These are phyloP conservation scores for Stevia rebaudiana DNA, from an alignment of 140 eudicot species.

Conservation along the genomic window DNA sequence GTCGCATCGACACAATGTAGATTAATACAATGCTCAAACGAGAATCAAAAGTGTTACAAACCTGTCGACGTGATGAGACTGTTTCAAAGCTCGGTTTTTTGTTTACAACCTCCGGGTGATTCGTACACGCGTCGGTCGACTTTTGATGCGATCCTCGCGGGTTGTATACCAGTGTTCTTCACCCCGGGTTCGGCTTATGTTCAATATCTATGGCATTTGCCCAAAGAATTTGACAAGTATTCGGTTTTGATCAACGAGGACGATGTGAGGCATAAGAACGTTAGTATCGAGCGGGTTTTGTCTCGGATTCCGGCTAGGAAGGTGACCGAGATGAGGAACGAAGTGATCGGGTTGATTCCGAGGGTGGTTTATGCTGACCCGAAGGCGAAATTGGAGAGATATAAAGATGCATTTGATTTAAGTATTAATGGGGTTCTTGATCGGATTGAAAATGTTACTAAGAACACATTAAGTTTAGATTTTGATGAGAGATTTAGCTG, in stretches of 20 bases:
- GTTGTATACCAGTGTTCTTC: constrained; percentile 89
- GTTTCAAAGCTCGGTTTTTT: constrained; percentile 54
- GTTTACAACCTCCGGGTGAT: constrained; percentile 87
- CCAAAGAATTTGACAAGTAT: constrained; percentile 44
- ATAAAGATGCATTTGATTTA: constrained; percentile 76
- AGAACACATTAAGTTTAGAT: constrained; percentile 30
- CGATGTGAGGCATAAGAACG: constrained; percentile 44
- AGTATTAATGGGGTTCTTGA: constrained; percentile 51
- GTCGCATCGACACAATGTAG: constrained; percentile 30
- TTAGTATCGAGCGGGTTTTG: constrained; percentile 44
- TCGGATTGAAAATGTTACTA: constrained; percentile 35
- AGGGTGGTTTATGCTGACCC: constrained; percentile 60
- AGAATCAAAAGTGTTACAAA: constrained; percentile 38
- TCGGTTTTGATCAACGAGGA: constrained; percentile 66
- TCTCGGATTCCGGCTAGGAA: constrained; percentile 28
- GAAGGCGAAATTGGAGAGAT: constrained; percentile 36
- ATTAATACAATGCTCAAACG: constrained; percentile 43
- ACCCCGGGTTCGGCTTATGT: constrained; percentile 76
- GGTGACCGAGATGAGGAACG: constrained; percentile 57
- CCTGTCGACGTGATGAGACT: constrained; percentile 50
- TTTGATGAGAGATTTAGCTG: constrained; percentile 56
- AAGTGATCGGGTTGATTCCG: constrained; percentile 61
- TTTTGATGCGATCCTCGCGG: constrained; percentile 81
- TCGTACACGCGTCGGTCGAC: constrained; percentile 78
- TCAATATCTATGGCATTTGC: constrained; percentile 85